Conservation (phyloP, 768 basidiomycete species). For the Glaciozyma antarctica region DNA sequence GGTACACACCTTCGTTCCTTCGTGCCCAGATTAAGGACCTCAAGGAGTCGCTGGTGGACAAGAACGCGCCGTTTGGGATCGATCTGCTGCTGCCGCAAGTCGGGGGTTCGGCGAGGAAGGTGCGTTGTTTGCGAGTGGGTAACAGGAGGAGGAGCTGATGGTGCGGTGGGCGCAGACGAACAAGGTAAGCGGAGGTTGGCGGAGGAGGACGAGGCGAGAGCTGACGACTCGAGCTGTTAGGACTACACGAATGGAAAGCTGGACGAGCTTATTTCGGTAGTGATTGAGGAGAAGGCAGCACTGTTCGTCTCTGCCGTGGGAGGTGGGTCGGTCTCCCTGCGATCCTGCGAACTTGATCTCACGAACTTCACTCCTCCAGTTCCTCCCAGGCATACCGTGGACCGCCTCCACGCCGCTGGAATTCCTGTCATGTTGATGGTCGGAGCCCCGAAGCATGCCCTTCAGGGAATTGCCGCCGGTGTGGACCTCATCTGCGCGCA, state of each 20-base stretch:
- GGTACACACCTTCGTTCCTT: constrained; percentile 72
- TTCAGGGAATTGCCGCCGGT: constrained; percentile 50
- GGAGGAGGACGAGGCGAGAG: no score
- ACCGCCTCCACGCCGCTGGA: neutral
- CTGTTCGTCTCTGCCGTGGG: constrained; percentile 63
- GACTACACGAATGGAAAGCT: constrained; percentile 70
- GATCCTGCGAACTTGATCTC: no score
- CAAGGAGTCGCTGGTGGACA: constrained; percentile 63
- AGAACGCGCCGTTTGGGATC: constrained; percentile 77
- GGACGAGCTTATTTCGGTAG: constrained; percentile 71
- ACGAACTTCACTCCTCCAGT: constrained; percentile 42
- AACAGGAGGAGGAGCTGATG: no score
- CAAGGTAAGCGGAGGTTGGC: no score
- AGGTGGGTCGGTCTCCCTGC: no score
- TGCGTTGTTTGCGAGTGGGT: neutral
- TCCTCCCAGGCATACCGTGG: neutral
- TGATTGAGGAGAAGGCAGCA: constrained; percentile 77
- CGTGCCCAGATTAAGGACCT: constrained; percentile 64
- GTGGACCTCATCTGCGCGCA: constrained; percentile 87
- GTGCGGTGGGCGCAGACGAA: constrained; percentile 42
- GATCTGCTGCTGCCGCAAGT: constrained; percentile 73
- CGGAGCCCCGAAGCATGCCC: constrained; percentile 66
- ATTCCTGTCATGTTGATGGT: constrained; percentile 44
- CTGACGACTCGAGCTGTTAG: no score
- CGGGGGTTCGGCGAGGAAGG: constrained; percentile 46